These are phyloP conservation scores for Colletotrichum tabaci DNA, from an alignment of 2,329 filamentous ascomycete genomes.

Conservation along the genomic window DNA sequence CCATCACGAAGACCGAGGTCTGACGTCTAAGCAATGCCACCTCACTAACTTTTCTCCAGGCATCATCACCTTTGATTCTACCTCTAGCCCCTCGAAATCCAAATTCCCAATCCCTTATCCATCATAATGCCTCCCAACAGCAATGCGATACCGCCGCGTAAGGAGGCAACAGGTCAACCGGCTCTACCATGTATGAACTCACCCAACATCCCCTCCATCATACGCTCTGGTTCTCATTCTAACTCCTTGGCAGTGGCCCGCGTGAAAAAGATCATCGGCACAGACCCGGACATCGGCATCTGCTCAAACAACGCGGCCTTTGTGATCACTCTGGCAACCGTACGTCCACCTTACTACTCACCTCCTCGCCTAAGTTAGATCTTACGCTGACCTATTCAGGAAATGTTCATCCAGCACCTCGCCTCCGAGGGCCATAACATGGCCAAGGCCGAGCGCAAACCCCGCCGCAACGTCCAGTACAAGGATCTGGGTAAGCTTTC, in stretches of 20 bases:
- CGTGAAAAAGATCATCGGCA: slow-evolving; percentile 94
- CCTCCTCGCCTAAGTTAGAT: background rate
- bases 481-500: slow-evolving; percentile 82
- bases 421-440: slow-evolving; percentile 88
- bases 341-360: slow-evolving; percentile 53
- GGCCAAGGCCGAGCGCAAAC: slow-evolving; percentile 92
- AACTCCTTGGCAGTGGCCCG: slow-evolving; percentile 77
- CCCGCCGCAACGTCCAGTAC: slow-evolving; percentile 94
- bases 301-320: slow-evolving; percentile 97
- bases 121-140: slow-evolving; percentile 89
- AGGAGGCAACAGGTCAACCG: slow-evolving; percentile 87
- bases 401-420: slow-evolving; percentile 96
- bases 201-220: slow-evolving; percentile 15
- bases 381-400: slow-evolving; percentile 63
- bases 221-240: background rate
- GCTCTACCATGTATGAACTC: slow-evolving; percentile 82
- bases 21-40: slow-evolving; percentile 38
- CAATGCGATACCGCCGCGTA: slow-evolving; percentile 82
- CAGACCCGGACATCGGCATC: slow-evolving; percentile 87
- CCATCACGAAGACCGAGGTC: slow-evolving; percentile 39
- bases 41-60: slow-evolving; percentile 21
- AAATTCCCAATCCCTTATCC: slow-evolving; percentile 2
- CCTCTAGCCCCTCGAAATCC: background rate
- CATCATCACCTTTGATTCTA: slow-evolving; percentile 2
- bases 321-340: slow-evolving; percentile 91